Conservation (phyloP, 768 basidiomycete genomes). For the Chalciporus sphaerocephalus region DNA sequence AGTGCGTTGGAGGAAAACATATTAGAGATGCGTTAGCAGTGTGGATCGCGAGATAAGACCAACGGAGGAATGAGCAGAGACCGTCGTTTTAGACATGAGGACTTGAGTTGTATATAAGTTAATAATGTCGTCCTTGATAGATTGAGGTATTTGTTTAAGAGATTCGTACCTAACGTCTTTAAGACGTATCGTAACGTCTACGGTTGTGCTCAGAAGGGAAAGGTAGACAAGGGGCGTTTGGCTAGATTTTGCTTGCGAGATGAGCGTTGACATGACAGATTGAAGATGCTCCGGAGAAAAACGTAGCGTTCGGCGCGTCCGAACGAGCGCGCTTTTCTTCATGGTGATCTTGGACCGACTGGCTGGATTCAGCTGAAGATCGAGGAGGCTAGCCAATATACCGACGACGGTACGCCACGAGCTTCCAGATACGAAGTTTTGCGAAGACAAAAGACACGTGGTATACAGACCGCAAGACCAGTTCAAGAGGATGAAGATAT, state of each 20-base stretch:
- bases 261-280: conserved; percentile 48
- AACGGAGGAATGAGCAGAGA: conserved; percentile 60
- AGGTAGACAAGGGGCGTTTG: conserved; percentile 38
- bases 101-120: conserved; percentile 56
- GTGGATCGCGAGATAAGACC: conserved; percentile 16
- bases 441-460: conserved; percentile 42
- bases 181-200: conserved; percentile 69
- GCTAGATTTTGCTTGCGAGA: conserved; percentile 48
- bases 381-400: conserved; percentile 58
- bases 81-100: conserved; percentile 60
- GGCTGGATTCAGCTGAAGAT: conserved; percentile 51
- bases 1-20: conserved; percentile 39
- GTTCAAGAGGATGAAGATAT: conserved; percentile 64
- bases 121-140: conserved; percentile 53
- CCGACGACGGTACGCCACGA: conserved; percentile 50
- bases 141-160: conserved; percentile 40
- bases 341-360: conserved; percentile 53
- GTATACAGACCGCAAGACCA: conserved; percentile 68
- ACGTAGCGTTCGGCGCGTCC: conserved; percentile 62
- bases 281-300: conserved; percentile 52
- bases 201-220: conserved; percentile 60
- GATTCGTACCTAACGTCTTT: conserved; percentile 49
- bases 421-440: conserved; percentile 43
- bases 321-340: conserved; percentile 56
- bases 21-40: conserved; percentile 6